A percentile compares a stretch with the other conserved stretches of the same genome.
phyloP scores from a whole-genome alignment of 306 rosid species.

The Prunus salicina region DNA sequence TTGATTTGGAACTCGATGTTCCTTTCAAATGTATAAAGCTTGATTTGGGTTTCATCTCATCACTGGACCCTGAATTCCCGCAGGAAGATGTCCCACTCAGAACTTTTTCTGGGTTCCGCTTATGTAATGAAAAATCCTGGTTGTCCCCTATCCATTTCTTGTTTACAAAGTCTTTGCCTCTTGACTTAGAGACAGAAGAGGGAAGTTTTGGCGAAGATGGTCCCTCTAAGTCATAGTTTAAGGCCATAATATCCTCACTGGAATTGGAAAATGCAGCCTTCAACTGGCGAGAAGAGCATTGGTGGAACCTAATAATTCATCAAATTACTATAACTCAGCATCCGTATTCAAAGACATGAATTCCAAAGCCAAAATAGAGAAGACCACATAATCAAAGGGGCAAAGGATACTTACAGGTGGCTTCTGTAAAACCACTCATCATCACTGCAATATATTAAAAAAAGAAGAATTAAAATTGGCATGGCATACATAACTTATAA shows the following conservation, averaged over 20 bases:
- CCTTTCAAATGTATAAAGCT: conserved; percentile 26
- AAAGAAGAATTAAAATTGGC: conserved; percentile 1
- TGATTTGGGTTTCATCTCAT: conserved; percentile 37
- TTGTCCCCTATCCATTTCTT: conserved; percentile 51
- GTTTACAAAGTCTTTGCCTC: conserved; percentile 61
- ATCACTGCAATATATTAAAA: conserved; percentile 39
- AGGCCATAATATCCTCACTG: conserved; percentile 32
- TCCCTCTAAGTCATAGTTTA: conserved; percentile 31
- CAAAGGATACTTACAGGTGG: conserved; percentile 57
- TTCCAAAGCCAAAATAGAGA: not conserved
- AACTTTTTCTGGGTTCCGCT: conserved; percentile 35
- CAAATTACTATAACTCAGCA: conserved; percentile 17
- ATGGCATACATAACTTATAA: not conserved
- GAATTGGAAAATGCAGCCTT: conserved; percentile 54
- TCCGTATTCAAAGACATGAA: not conserved
- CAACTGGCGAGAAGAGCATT: conserved; percentile 54
- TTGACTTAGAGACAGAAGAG: conserved; percentile 63
- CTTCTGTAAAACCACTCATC: conserved; percentile 63
- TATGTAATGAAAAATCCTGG: conserved; percentile 33
- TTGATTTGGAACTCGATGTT: conserved; percentile 30
- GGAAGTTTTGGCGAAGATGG: conserved; percentile 54
- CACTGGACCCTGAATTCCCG: conserved; percentile 28
- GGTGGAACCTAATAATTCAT: conserved; percentile 63
- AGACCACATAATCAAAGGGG: not conserved
- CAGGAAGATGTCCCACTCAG: conserved; percentile 29